Evolutionary conservation across 1,139 yeast species (phyloP).

Genomic region (Nematodospora anomalae): DNA sequence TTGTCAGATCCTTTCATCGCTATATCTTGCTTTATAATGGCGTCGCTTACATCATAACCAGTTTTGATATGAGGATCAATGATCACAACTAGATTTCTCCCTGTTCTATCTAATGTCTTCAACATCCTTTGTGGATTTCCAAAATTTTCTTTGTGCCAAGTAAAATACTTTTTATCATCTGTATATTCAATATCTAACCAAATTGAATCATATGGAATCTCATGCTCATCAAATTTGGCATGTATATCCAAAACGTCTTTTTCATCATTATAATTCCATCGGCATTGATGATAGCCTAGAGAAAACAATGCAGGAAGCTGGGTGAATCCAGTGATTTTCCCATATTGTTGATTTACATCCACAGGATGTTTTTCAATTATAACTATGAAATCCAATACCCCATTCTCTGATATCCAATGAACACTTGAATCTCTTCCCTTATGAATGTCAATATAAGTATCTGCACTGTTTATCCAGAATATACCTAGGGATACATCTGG

Average conservation of each 20-base stretch:
- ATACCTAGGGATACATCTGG: slow-evolving; percentile 65
- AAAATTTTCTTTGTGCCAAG: slow-evolving; percentile 79
- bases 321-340: slow-evolving; percentile 72
- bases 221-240: slow-evolving; percentile 65
- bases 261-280: slow-evolving; percentile 95
- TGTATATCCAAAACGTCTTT: slow-evolving; percentile 75
- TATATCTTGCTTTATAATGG: slow-evolving; percentile 36
- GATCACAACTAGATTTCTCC: slow-evolving; percentile 79
- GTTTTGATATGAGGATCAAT: slow-evolving; percentile 90
- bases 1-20: slow-evolving; percentile 42
- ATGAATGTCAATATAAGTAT: slow-evolving; percentile 80
- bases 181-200: slow-evolving; percentile 97
- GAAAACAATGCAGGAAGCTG: slow-evolving; percentile 78
- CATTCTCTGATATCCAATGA: slow-evolving; percentile 95
- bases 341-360: slow-evolving; percentile 62
- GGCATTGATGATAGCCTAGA: slow-evolving; percentile 90
- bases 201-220: slow-evolving; percentile 85
- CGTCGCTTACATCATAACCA: slow-evolving; percentile 64
- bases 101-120: slow-evolving; percentile 61
- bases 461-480: slow-evolving; percentile 93
- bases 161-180: slow-evolving; percentile 80
- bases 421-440: slow-evolving; percentile 42
- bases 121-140: slow-evolving; percentile 75
- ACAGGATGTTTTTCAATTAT: slow-evolving; percentile 64
- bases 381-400: slow-evolving; percentile 73